These are phyloP conservation scores for Sophora flavescens DNA, from an alignment of 306 rosid species.

Conservation along the genomic window DNA sequence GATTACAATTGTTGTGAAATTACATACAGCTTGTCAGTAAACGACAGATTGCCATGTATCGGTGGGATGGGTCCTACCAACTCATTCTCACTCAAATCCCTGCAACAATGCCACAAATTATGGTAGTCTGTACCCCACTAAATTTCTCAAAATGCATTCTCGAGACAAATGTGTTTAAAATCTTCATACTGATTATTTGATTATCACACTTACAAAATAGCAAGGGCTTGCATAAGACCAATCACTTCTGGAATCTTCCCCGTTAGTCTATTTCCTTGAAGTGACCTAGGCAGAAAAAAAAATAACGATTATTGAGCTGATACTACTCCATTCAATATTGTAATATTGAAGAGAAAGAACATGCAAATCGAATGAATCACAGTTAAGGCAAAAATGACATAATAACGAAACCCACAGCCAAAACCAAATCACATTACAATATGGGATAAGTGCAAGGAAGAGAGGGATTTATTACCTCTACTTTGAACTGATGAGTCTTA, in stretches of 20 bases:
- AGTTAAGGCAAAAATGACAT: neutral
- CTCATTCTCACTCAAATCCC: constrained; percentile 93
- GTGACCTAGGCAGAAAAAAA: constrained; percentile 61
- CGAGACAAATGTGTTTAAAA: too few species aligned
- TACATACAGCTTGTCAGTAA: constrained; percentile 84
- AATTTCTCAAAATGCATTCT: neutral
- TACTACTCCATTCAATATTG: neutral
- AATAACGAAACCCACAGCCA: neutral
- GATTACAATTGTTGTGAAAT: neutral
- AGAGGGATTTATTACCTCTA: too few species aligned
- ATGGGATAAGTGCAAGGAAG: too few species aligned
- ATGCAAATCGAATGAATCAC: neutral
- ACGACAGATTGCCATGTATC: constrained; percentile 83
- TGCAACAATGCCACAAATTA: constrained; percentile 21
- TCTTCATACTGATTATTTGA: neutral
- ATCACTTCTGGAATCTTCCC: constrained; percentile 93
- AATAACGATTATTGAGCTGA: neutral
- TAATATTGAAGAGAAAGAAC: neutral
- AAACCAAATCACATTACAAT: too few species aligned
- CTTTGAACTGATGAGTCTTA: too few species aligned
- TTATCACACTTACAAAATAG: constrained; percentile 72
- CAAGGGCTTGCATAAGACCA: constrained; percentile 98
- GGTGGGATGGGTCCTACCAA: constrained; percentile 88
- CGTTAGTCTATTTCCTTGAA: constrained; percentile 85
- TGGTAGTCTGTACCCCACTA: neutral